phyloP scores from a whole-genome alignment of 345 rosid species.

The Rhodomyrtus tomentosa region DNA sequence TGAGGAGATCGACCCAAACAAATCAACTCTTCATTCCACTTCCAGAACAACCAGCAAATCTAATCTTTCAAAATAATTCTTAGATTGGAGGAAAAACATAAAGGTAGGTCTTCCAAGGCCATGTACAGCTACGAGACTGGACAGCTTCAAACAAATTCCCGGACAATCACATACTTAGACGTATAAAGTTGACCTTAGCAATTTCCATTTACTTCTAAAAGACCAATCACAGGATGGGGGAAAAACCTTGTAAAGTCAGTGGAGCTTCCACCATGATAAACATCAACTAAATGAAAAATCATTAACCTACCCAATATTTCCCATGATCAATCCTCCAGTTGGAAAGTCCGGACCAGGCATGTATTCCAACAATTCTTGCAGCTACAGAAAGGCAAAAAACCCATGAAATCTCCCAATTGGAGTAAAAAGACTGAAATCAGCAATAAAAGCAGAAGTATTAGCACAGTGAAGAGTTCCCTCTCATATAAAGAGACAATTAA shows the following conservation, averaged over 20 bases:
- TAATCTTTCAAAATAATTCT: background rate
- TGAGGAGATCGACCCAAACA: background rate
- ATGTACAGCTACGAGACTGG: background rate
- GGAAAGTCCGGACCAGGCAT: slow-evolving; percentile 99
- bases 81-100: background rate
- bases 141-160: background rate
- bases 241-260: background rate
- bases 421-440: background rate
- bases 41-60: background rate
- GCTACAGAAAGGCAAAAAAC: slow-evolving; percentile 25
- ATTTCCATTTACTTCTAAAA: background rate
- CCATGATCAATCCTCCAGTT: slow-evolving; percentile 95
- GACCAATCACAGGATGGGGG: background rate
- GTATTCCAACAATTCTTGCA: slow-evolving; percentile 94
- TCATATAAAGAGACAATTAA: background rate
- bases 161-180: background rate
- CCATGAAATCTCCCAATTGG: background rate
- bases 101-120: background rate
- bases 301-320: slow-evolving; percentile 69
- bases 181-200: background rate
- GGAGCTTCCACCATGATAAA: background rate
- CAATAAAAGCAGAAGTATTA: background rate
- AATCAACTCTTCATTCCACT: background rate
- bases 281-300: background rate
- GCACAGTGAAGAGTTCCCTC: background rate